Base-by-base conservation (phyloP, 352 stramenopile genomes). In the Phytophthora lateralis region DNA sequence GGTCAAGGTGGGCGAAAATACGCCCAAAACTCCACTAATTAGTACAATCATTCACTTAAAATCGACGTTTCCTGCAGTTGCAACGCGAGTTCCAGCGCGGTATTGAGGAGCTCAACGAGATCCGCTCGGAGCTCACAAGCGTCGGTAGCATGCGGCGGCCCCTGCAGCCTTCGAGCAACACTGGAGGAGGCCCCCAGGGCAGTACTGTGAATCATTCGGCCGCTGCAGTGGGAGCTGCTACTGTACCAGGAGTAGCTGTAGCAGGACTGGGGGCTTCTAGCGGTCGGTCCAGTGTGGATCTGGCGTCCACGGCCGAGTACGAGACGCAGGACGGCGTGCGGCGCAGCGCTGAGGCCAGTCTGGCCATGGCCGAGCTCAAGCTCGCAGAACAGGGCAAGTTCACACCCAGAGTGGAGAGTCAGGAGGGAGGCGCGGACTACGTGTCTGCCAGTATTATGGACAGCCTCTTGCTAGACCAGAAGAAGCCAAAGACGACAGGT, bases 391-490 rank as follows among this genome's bases (percentile, higher is more conserved):
- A 84, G 30, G 66, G 78, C 38, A 78, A 71, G 41, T 92, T 86
- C 62, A 53, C 63, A 5, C 64, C 78, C 9, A 56, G 77, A 6
- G 74, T 92, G 10, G 84, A 93, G 66, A 84, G 65, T 49, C 63
- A 88, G 34, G 84, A 93, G 53, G 84, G 84, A 54, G 84, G 84
- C 18, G 84, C 84, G 3, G 84, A 93, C 71, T 93, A 93, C 55
- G 80, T 93, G n/a, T 81, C 84, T 2, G 74, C 84, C 9, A 91
- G 82, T 47, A 89, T 93, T 39, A 82, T 93, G 59, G 84, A 91
- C 63, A 93, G 80, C 39, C 60, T 93, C 32, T 53, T 93, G 34
- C 69, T 93, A 4, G 69, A 89, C 29, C 50, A 73, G 52, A 48
- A 69, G 39, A 60, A 64, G 30, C 38, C 17, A 4, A 69, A 56